Conservation (phyloP, 306 rosid species). For the Vicia sativa region DNA sequence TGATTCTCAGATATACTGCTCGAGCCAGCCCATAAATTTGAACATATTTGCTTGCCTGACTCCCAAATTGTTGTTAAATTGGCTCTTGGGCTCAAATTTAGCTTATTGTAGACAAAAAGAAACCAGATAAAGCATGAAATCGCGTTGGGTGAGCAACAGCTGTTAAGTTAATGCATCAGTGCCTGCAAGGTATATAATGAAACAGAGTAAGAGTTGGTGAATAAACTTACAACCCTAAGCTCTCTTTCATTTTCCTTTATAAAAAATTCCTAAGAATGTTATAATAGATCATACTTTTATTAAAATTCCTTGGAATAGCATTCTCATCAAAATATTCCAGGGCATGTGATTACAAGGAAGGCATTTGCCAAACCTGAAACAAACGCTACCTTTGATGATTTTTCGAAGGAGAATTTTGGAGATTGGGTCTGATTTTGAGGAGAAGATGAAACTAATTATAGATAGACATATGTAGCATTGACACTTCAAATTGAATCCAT, state of each 20-base stretch:
- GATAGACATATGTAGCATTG: neutral
- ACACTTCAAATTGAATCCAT: neutral
- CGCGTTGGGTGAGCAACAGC: slow-evolving; percentile 48
- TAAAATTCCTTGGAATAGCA: neutral
- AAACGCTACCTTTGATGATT: neutral
- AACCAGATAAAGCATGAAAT: slow-evolving; percentile 81
- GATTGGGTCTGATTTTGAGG: slow-evolving; percentile 16
- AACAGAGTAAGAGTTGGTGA: slow-evolving; percentile 7
- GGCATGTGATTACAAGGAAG: neutral
- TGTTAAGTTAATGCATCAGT: slow-evolving; percentile 52
- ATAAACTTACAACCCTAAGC: neutral
- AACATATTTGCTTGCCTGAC: slow-evolving; percentile 70
- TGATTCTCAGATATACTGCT: slow-evolving; percentile 48
- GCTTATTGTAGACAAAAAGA: slow-evolving; percentile 69
- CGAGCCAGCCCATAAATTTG: slow-evolving; percentile 57
- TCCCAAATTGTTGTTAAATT: slow-evolving; percentile 68
- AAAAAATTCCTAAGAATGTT: neutral
- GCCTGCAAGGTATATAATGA: slow-evolving; percentile 53
- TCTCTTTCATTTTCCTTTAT: too few relatives aligned
- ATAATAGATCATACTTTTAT: neutral
- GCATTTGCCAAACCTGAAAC: neutral
- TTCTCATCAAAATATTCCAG: neutral
- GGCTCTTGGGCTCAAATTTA: slow-evolving; percentile 69
- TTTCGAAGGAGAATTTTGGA: slow-evolving; percentile 12
- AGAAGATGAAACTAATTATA: slow-evolving; percentile 12